A percentile compares a stretch with the other conserved stretches of the same genome.
These are phyloP conservation scores for Nadsonia fulvescens DNA, from an alignment of 805 yeast genomes.

Conservation along the genomic window DNA sequence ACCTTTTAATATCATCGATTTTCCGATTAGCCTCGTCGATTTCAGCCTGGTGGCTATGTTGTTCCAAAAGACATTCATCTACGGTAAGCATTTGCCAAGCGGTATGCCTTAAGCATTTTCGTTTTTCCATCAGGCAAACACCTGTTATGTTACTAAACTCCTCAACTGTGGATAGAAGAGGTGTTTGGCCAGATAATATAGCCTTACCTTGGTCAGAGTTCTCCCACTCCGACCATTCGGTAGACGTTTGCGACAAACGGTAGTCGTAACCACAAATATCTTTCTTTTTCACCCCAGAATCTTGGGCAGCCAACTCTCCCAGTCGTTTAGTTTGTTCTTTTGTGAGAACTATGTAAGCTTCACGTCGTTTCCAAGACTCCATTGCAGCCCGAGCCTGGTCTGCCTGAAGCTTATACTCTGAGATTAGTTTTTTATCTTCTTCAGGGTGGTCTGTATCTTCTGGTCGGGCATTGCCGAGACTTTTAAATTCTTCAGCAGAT, in stretches of 20 bases:
- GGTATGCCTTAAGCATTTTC: slow-evolving; percentile 4
- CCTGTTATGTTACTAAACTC: slow-evolving; percentile 3
- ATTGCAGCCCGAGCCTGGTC: too few species aligned
- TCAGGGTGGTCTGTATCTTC: slow-evolving; percentile 1
- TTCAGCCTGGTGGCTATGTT: not conserved
- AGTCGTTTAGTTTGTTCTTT: slow-evolving; percentile 11
- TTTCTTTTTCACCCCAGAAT: slow-evolving; percentile 10
- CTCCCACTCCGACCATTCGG: not conserved
- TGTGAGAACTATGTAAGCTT: slow-evolving; percentile 7
- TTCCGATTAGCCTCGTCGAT: too few species aligned
- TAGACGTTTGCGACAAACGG: slow-evolving; percentile 1
- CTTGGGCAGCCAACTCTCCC: slow-evolving; percentile 11
- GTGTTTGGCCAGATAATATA: not conserved
- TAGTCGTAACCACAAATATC: slow-evolving; percentile 12
- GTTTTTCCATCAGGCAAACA: slow-evolving; percentile 4
- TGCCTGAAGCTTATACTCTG: too few species aligned
- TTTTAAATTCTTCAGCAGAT: slow-evolving; percentile 6
- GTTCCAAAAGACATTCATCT: slow-evolving; percentile 2
- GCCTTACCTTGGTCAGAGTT: slow-evolving; percentile 1
- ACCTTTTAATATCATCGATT: too few species aligned
- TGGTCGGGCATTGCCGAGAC: slow-evolving; percentile 5
- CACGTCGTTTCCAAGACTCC: slow-evolving; percentile 5
- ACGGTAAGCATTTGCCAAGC: slow-evolving; percentile 4
- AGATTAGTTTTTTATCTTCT: slow-evolving; percentile 1
- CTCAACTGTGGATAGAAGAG: not conserved